Conservation (phyloP, 2,329 filamentous ascomycete genomes). For the Phoma sp. region DNA sequence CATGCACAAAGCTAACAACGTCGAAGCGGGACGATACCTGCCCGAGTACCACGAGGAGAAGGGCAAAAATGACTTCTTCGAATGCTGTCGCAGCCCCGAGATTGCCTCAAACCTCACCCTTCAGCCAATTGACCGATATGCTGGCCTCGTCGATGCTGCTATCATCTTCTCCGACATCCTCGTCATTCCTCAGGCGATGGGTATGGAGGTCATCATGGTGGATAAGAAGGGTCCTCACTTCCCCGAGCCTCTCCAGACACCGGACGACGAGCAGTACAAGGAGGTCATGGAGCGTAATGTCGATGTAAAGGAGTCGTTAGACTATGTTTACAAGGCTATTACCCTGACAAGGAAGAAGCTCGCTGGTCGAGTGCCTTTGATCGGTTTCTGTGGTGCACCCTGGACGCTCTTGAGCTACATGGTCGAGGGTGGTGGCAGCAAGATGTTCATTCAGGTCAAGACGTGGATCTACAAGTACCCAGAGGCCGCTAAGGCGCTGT, state of each 20-base stretch:
- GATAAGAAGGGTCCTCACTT: slow-evolving; percentile 97
- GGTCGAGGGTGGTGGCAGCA: slow-evolving; percentile 96
- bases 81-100: slow-evolving; percentile 92
- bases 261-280: slow-evolving; percentile 82
- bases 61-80: slow-evolving; percentile 90
- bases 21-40: slow-evolving; percentile 87
- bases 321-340: slow-evolving; percentile 96
- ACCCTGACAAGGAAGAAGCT: slow-evolving; percentile 89
- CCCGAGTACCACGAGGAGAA: slow-evolving; percentile 98
- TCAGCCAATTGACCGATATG: slow-evolving; percentile 91
- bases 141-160: slow-evolving; percentile 88
- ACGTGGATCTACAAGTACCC: slow-evolving; percentile 95
- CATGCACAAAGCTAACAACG: slow-evolving; percentile 17
- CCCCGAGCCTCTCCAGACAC: slow-evolving; percentile 78
- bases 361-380: slow-evolving; percentile 84
- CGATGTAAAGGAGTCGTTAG: slow-evolving; percentile 82
- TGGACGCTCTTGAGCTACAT: slow-evolving; percentile 99
- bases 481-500: slow-evolving; percentile 76
- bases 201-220: slow-evolving; percentile 98
- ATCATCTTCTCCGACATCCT: slow-evolving; percentile 99
- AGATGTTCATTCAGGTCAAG: slow-evolving; percentile 92
- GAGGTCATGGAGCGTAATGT: slow-evolving; percentile 77
- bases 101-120: slow-evolving; percentile 92
- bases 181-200: slow-evolving; percentile 96
- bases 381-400: slow-evolving; percentile 95